Evolutionary conservation across 306 rosid genomes (phyloP).

Genomic region (Carpinus fangiana): DNA sequence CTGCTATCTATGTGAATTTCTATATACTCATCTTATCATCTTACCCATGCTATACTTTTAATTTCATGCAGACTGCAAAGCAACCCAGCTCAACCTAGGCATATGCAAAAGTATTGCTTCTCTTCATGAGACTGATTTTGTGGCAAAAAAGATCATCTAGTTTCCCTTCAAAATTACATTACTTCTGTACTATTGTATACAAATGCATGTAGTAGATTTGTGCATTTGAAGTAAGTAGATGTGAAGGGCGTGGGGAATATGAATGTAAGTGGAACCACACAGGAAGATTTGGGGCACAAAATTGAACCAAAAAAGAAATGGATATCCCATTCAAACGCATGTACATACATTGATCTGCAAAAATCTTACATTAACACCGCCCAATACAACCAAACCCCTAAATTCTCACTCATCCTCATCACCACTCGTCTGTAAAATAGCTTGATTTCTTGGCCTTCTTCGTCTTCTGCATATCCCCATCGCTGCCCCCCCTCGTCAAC

Average conservation of each 20-base stretch:
- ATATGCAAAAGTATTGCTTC: neutral
- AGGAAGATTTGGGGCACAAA: too few species aligned
- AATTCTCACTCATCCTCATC: conserved; percentile 50
- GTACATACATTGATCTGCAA: neutral
- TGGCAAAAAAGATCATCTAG: neutral
- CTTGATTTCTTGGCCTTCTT: conserved; percentile 62
- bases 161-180: neutral
- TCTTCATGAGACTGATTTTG: neutral
- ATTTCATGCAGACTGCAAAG: conserved; percentile 43
- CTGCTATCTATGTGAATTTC: neutral
- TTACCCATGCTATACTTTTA: neutral
- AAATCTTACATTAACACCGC: too few species aligned
- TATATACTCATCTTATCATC: conserved; percentile 4
- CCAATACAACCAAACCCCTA: neutral
- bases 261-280: too few species aligned
- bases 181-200: neutral
- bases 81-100: neutral
- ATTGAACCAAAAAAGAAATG: too few species aligned
- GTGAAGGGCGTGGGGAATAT: too few species aligned
- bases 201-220: neutral
- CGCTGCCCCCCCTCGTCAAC: conserved; percentile 42
- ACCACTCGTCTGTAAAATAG: conserved; percentile 82
- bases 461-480: conserved; percentile 41
- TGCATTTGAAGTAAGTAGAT: too few species aligned
- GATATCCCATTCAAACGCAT: too few species aligned